These are phyloP conservation scores for Kentomonas sorsogonicus DNA, from an alignment of 208 protist species.

Conservation along the genomic window DNA sequence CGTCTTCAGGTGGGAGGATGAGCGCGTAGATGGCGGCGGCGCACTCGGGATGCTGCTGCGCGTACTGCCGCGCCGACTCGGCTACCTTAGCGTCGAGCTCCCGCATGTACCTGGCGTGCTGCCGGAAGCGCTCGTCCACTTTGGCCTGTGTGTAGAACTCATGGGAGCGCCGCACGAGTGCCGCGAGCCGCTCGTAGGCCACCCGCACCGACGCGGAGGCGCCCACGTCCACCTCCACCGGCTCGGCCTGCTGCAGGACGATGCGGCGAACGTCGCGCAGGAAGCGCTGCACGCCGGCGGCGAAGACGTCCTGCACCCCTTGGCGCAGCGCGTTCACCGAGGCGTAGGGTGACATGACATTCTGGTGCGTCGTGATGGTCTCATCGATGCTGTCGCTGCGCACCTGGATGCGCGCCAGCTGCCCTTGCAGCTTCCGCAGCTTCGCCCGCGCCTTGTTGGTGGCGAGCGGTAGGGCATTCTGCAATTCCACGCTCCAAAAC, in stretches of 20 bases:
- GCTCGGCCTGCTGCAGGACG: slow-evolving; percentile 20
- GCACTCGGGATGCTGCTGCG: too few species aligned
- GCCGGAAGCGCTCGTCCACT: not conserved
- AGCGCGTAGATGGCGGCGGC: not conserved
- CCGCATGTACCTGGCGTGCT: not conserved
- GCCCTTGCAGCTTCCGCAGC: slow-evolving; percentile 5
- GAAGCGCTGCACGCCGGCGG: slow-evolving; percentile 24
- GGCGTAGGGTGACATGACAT: slow-evolving; percentile 13
- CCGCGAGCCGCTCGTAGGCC: slow-evolving; percentile 23
- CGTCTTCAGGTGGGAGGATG: not conserved
- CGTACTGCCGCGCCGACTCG: too few species aligned
- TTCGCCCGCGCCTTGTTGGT: slow-evolving; percentile 5
- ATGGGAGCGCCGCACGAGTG: slow-evolving; percentile 13
- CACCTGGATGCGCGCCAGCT: slow-evolving; percentile 11
- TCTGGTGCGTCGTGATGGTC: slow-evolving; percentile 23
- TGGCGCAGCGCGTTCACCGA: slow-evolving; percentile 15
- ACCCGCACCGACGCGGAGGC: slow-evolving; percentile 13
- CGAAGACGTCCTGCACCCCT: slow-evolving; percentile 30
- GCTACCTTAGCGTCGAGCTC: not conserved
- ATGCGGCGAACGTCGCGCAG: slow-evolving; percentile 36
- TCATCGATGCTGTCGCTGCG: slow-evolving; percentile 5
- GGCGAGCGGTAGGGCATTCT: slow-evolving; percentile 22
- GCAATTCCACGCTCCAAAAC: slow-evolving; percentile 56
- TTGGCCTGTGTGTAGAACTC: slow-evolving; percentile 24
- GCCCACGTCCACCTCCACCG: slow-evolving; percentile 12